These are phyloP conservation scores for Albugo candida DNA, from an alignment of 352 stramenopile species.

Conservation along the genomic window DNA sequence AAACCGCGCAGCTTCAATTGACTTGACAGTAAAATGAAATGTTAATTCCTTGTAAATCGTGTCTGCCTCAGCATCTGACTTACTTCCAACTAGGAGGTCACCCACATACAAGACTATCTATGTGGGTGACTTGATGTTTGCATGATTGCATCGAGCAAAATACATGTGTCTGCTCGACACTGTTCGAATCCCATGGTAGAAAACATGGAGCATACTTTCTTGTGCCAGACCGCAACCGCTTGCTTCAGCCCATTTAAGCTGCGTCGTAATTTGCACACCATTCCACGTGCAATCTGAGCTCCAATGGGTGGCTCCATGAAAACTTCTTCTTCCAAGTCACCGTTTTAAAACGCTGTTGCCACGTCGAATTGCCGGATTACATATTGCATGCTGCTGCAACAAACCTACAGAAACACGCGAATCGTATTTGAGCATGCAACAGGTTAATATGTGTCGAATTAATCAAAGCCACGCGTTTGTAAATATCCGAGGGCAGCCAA, in stretches of 20 bases:
- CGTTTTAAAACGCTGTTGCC: conserved; percentile 17
- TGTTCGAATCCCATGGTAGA: too few relatives aligned
- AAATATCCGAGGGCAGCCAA: conserved; percentile 14
- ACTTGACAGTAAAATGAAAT: too few relatives aligned
- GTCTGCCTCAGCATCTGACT: too few relatives aligned
- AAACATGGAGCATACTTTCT: too few relatives aligned
- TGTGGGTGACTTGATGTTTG: too few relatives aligned
- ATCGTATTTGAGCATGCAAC: conserved; percentile 22
- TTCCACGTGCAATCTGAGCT: neutral
- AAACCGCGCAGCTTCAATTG: too few relatives aligned
- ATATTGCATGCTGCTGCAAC: conserved; percentile 2
- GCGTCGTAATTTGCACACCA: conserved; percentile 1
- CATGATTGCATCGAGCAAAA: too few relatives aligned
- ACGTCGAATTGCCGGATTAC: conserved; percentile 16
- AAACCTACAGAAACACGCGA: conserved; percentile 7
- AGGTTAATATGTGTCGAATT: conserved; percentile 11
- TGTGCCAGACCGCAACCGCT: neutral
- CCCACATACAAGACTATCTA: too few relatives aligned
- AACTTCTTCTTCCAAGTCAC: conserved; percentile 8
- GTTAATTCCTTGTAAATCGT: too few relatives aligned
- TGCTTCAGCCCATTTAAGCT: conserved; percentile 10
- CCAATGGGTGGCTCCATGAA: conserved; percentile 5
- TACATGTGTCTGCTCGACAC: too few relatives aligned
- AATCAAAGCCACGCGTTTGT: conserved; percentile 4
- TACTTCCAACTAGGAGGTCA: too few relatives aligned